Evolutionary conservation across 257 asterid species (phyloP).

Genomic region (Vinca minor): DNA sequence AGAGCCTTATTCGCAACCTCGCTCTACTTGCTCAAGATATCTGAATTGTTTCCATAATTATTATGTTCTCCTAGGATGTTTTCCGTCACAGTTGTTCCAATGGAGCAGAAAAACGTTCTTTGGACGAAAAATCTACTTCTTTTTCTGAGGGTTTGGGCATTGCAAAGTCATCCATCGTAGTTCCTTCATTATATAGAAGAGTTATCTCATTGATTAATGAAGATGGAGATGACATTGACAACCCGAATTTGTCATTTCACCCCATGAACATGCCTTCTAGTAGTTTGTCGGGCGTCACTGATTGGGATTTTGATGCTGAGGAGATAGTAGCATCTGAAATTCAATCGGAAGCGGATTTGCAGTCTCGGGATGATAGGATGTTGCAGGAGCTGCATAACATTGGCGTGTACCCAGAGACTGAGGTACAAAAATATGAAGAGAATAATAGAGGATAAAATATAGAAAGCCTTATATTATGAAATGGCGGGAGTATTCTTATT

Average conservation of each 20-base stretch:
- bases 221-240: background rate
- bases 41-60: background rate
- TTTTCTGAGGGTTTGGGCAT: background rate
- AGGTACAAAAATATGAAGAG: slow-evolving; percentile 16
- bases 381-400: slow-evolving; percentile 14
- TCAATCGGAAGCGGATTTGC: background rate
- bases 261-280: background rate
- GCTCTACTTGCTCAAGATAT: background rate
- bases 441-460: background rate
- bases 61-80: slow-evolving; percentile 2
- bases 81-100: background rate
- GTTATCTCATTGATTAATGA: slow-evolving; percentile 14
- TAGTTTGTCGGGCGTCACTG: too few species aligned
- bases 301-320: too few species aligned
- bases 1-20: background rate
- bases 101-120: too few species aligned
- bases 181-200: slow-evolving; percentile 16
- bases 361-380: slow-evolving; percentile 13
- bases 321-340: too few species aligned
- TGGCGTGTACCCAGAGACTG: background rate
- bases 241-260: background rate
- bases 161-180: background rate
- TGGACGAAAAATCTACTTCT: background rate
- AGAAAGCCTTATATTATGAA: too few species aligned
- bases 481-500: background rate